Base-by-base conservation (phyloP, 2,329 filamentous ascomycete genomes). In the Fusarium sarcochroum region DNA sequence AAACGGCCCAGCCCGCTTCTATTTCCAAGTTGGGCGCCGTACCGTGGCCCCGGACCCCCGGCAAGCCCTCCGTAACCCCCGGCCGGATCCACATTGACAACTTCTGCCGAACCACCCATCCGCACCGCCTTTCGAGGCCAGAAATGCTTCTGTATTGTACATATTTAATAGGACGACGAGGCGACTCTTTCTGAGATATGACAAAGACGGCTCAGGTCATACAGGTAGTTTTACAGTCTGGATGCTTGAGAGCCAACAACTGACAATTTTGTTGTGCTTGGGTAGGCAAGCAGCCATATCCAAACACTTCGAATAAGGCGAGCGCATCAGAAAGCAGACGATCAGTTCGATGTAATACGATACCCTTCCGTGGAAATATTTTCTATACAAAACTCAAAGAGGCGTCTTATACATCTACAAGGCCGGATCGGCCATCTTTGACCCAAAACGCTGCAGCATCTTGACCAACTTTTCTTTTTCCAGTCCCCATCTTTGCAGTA, bases 1-100 rank as follows among this genome's bases (percentile, higher is more conserved):
- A 55, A 35, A 52, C 60, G 66, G 61, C 49, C 66, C 51, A 66
- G 66, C 55, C 66, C 66, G 66, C 57, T 46, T 48, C 37, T 42
- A 35, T 58, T 55, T 45, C 60, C 66, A 17, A 37, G 51, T 56
- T 68, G 42, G 50, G 63, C 62, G 57, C 63, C 57, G 58, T 49
- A 46, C 50, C 41, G 27, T 44, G 14, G 20, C 46, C 53, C 66
- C 44, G 62, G 62, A 53, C 67, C 52, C 54, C 56, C 52, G 66
- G 50, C 52, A 50, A 27, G 25, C 23, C 25, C 52, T 53, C 63
- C 67, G 63, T 38, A 45, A 37, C 49, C 54, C 62, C 63, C 58
- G 53, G 51, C 37, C 9, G 44, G 67, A 52, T 52, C 67, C 67
- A 69, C 67, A 68, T 13, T 17, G 46, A 62, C 59, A 60, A 50